Percentiles rank a stretch among this genome's conserved stretches.
These are phyloP conservation scores for Dipteronia sinensis DNA, from an alignment of 345 rosid species.

Conservation along the genomic window DNA sequence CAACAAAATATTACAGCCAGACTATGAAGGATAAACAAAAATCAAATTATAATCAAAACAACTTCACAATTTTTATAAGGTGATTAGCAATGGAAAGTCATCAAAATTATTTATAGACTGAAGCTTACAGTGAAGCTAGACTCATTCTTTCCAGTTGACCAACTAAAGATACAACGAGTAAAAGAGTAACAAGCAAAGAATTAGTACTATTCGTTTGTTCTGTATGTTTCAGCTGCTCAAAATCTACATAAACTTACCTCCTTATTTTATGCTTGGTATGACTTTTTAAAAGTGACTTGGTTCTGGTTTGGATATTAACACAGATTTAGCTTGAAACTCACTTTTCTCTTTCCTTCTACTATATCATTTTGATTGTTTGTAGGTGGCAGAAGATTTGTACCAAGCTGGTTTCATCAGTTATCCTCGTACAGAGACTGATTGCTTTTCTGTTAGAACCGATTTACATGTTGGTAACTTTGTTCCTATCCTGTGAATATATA, in stretches of 20 bases:
- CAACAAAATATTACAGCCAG: too few species aligned
- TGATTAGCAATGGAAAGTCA: background rate
- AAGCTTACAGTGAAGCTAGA: background rate
- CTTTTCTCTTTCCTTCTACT: background rate
- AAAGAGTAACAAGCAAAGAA: background rate
- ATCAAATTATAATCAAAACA: background rate
- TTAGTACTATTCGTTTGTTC: background rate
- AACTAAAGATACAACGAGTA: background rate
- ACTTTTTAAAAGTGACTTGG: slow-evolving; percentile 4
- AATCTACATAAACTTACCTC: background rate
- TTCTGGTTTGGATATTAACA: slow-evolving; percentile 1
- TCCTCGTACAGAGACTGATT: slow-evolving; percentile 98
- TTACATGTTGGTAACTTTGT: slow-evolving; percentile 73
- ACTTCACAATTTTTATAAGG: background rate
- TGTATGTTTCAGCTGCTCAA: background rate
- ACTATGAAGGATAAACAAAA: background rate
- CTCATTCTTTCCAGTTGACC: background rate
- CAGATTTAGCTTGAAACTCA: slow-evolving; percentile 9
- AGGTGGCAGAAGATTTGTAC: slow-evolving; percentile 98
- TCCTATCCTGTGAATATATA: slow-evolving; percentile 7
- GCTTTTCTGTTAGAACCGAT: slow-evolving; percentile 85
- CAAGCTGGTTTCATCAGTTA: slow-evolving; percentile 97
- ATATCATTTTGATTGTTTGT: slow-evolving; percentile 28
- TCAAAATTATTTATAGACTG: background rate
- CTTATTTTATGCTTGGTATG: background rate